Percentiles rank a stretch among this genome's conserved stretches.
Evolutionary conservation across 805 yeast genomes (phyloP).

Genomic region (Myxozyma mucilagina): DNA sequence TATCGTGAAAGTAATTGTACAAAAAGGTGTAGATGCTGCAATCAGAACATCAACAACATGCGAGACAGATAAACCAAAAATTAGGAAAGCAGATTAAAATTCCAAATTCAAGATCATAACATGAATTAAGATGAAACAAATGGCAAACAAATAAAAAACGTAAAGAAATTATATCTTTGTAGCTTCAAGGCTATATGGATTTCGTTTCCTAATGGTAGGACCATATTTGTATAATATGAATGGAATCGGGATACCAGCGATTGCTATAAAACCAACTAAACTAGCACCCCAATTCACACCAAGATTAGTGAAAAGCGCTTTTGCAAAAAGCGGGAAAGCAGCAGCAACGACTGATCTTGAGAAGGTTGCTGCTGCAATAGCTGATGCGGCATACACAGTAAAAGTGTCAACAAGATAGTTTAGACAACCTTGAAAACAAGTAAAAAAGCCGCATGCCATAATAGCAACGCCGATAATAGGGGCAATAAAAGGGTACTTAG

Average conservation of each 20-base stretch:
- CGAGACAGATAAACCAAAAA: too few species aligned
- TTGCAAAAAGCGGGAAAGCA: slow-evolving; percentile 53
- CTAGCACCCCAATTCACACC: slow-evolving; percentile 59
- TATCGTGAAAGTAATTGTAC: too few species aligned
- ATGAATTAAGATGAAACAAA: not conserved
- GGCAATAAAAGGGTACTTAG: slow-evolving; percentile 59
- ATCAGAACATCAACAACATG: too few species aligned
- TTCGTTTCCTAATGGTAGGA: slow-evolving; percentile 41
- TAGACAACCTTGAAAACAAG: slow-evolving; percentile 46
- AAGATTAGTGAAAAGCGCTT: slow-evolving; percentile 49
- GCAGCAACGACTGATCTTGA: slow-evolving; percentile 59
- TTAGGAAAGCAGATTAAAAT: too few species aligned
- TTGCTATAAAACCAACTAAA: slow-evolving; percentile 53
- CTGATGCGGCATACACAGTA: slow-evolving; percentile 62
- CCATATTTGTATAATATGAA: slow-evolving; percentile 56
- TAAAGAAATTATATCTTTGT: not conserved
- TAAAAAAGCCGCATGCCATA: slow-evolving; percentile 43
- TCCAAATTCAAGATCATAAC: too few species aligned
- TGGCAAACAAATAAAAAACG: not conserved
- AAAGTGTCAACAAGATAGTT: slow-evolving; percentile 47
- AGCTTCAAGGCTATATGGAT: slow-evolving; percentile 23
- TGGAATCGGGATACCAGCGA: slow-evolving; percentile 57
- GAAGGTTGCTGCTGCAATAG: slow-evolving; percentile 51
- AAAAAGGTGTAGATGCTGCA: too few species aligned
- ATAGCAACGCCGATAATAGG: slow-evolving; percentile 62